Evolutionary conservation across 371 early-diverging fungal species (phyloP), one percentile per base, ranked within the genome.

Genomic region (Apophysomyces sp.): DNA sequence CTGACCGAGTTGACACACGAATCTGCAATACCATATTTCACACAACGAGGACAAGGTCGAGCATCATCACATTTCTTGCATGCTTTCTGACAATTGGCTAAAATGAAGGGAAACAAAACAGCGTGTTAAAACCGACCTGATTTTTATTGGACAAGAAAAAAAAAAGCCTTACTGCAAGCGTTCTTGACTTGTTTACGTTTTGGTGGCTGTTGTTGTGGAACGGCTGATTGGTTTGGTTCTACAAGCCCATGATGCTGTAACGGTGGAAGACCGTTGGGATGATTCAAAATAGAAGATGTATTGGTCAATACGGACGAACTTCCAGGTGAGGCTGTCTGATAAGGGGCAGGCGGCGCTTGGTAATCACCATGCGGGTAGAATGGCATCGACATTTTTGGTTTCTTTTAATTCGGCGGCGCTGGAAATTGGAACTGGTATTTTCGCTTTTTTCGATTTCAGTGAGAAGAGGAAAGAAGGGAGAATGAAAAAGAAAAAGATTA

Each of bases 31-130:
- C 86, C 88, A 57, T 89, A 87, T 61, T 87, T 89, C 65, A 92
- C 71, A 64, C 96, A 96, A 26, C 96, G 89, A 57, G 79, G 74
- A 66, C 96, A 96, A 0, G 96, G 96, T 63, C 96, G 76, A 8
- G 82, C 85, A 52, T 93, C 89, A 64, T 94, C 95, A 67, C 96
- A 96, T 71, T 93, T 95, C 72, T 96, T 96, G 75, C 96, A 96
- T 0, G 95, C 94, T 62, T 89, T 89, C 76, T 94, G 92, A 63
- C 96, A 96, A 62, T 94, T 93, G 61, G 89, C 91, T 84, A 69
- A 37, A 51, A 18, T 12, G 24, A 21, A 26, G n/a, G 24, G 30
- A 44, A 49, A 59, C 29, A 52, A 32, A 31, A 9, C 28, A 21
- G 8, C 4, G 18, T 13, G 12, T 26, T n/a, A n/a, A n/a, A n/a